Evolutionary conservation across 495 filamentous ascomycete species (phyloP).

Genomic region (Xylaria sp.): DNA sequence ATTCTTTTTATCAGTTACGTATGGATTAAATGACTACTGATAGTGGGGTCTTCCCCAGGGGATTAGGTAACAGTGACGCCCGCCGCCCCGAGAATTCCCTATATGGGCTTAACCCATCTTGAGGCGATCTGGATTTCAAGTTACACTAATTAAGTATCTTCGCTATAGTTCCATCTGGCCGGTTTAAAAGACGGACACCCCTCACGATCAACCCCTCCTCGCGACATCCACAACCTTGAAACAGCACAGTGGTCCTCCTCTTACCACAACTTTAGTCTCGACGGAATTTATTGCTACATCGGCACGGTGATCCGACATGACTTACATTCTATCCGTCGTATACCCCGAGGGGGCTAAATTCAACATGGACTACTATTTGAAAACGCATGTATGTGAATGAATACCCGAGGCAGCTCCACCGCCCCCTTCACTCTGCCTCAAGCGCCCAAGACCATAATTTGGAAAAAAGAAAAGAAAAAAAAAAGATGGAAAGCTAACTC

Average conservation of each 20-base stretch:
- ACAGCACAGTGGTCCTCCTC: neutral
- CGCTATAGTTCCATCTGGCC: neutral
- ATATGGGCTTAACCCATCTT: neutral
- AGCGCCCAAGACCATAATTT: neutral
- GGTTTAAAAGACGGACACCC: neutral
- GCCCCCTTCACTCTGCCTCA: neutral
- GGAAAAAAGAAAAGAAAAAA: neutral
- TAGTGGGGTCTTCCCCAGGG: too few species aligned
- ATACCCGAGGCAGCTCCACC: neutral
- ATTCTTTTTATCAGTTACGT: too few species aligned
- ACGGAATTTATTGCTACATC: neutral
- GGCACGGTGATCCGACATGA: conserved; percentile 6
- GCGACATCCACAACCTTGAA: neutral
- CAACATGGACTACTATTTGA: conserved; percentile 39
- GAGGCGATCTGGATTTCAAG: neutral
- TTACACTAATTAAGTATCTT: too few species aligned
- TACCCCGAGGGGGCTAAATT: conserved; percentile 31
- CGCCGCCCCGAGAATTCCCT: neutral
- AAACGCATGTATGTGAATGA: conserved; percentile 25
- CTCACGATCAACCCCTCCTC: neutral
- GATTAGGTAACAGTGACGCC: too few species aligned
- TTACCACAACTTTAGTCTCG: neutral
- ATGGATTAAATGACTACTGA: too few species aligned
- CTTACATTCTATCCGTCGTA: conserved; percentile 24
- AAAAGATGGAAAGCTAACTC: neutral